Conservation (phyloP, 495 filamentous ascomycete genomes). For the Talaromyces nanjingensis region DNA sequence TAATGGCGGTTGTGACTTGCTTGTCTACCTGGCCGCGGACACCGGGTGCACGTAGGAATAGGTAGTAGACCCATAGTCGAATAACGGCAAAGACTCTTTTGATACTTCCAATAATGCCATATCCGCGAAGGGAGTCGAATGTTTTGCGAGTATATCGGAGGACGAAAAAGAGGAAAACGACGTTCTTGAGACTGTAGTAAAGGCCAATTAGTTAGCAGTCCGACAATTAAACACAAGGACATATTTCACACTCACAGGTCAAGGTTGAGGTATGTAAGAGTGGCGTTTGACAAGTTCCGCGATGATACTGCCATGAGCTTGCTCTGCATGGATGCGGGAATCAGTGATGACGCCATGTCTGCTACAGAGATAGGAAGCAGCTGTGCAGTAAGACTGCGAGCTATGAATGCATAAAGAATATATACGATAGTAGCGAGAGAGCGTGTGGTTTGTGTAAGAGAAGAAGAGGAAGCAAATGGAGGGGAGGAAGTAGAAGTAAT, state of each 20-base stretch:
- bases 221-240: neutral
- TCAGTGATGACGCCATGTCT: conserved; percentile 10
- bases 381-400: neutral
- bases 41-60: conserved; percentile 79
- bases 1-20: conserved; percentile 60
- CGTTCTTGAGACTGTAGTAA: conserved; percentile 63
- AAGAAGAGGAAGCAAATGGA: neutral
- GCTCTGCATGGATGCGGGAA: conserved; percentile 7
- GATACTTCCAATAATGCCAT: conserved; percentile 75
- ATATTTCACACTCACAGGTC: conserved; percentile 60
- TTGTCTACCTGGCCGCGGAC: conserved; percentile 75
- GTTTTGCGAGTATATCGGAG: conserved; percentile 78
- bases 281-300: conserved; percentile 39
- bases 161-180: conserved; percentile 85
- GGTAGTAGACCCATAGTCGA: conserved; percentile 68
- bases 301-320: neutral
- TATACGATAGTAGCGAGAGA: neutral
- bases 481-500: neutral
- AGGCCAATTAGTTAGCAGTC: conserved; percentile 6
- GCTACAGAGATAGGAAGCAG: neutral
- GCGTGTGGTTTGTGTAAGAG: neutral
- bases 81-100: conserved; percentile 61
- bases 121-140: conserved; percentile 77
- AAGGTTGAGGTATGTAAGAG: conserved; percentile 61
- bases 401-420: neutral